These are phyloP conservation scores for Trichoderma sp. DNA, from an alignment of 2,329 filamentous ascomycete genomes.

Conservation along the genomic window DNA sequence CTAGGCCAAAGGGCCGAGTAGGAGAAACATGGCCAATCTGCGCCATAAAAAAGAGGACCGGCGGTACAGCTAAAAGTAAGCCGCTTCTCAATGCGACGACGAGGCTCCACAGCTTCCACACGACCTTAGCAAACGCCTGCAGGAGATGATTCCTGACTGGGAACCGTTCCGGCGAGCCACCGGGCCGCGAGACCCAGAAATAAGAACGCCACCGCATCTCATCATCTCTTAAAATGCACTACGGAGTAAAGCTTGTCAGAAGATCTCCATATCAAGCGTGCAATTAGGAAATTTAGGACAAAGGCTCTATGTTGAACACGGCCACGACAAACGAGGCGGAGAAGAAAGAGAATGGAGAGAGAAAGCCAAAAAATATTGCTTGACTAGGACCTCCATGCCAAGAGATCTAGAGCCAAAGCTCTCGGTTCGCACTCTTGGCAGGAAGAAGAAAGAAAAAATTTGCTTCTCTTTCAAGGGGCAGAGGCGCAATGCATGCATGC, in stretches of 20 bases:
- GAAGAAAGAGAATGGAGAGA: neutral
- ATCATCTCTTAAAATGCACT: slow-evolving; percentile 20
- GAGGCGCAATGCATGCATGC: neutral
- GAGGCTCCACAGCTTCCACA: slow-evolving; percentile 16
- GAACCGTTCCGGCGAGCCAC: slow-evolving; percentile 24
- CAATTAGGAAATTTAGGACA: neutral
- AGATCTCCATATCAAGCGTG: slow-evolving; percentile 10
- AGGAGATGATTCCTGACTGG: slow-evolving; percentile 26
- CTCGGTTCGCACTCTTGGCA: neutral
- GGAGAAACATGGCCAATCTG: slow-evolving; percentile 24
- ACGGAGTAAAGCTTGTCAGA: slow-evolving; percentile 16
- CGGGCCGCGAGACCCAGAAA: slow-evolving; percentile 19
- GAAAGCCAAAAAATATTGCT: neutral
- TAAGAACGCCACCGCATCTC: slow-evolving; percentile 22
- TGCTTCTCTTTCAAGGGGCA: neutral
- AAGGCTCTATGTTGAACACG: neutral
- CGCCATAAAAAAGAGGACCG: slow-evolving; percentile 12
- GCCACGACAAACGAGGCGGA: neutral
- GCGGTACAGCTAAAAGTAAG: slow-evolving; percentile 1
- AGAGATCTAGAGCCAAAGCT: neutral
- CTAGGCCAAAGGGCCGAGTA: slow-evolving; percentile 24
- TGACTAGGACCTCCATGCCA: neutral
- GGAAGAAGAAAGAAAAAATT: neutral
- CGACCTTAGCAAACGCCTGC: slow-evolving; percentile 8
- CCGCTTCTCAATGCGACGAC: slow-evolving; percentile 13